A percentile compares a stretch with the other conserved stretches of the same genome.
Evolutionary conservation across 345 rosid genomes (phyloP).

Genomic region (Eucalyptus sp.): DNA sequence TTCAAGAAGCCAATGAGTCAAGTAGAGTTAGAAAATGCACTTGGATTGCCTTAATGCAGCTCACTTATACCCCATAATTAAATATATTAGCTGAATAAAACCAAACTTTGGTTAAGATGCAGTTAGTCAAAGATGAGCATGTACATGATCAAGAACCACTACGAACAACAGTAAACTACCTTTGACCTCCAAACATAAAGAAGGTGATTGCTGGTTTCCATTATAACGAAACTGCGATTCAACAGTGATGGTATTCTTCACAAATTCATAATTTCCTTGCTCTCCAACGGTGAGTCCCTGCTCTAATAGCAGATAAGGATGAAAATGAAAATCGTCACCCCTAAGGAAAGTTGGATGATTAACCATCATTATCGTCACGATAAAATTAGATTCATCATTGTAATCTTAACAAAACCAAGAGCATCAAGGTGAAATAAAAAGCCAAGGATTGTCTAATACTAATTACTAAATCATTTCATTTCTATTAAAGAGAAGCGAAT

Average conservation of each 20-base stretch:
- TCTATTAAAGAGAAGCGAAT: not conserved
- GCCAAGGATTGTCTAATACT: not conserved
- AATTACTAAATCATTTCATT: not conserved
- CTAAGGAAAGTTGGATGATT: not conserved
- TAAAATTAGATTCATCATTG: not conserved
- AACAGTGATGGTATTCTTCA: not conserved
- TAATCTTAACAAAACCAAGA: not conserved
- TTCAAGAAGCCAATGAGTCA: not conserved
- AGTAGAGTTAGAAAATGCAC: not conserved
- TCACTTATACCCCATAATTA: not conserved
- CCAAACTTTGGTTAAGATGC: not conserved
- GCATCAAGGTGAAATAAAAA: not conserved
- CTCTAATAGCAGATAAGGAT: slow-evolving; percentile 28
- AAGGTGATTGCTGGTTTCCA: not conserved
- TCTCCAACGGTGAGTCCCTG: slow-evolving; percentile 13
- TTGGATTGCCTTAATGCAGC: not conserved
- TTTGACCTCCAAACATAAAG: not conserved
- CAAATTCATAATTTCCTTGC: slow-evolving; percentile 12
- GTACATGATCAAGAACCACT: not conserved
- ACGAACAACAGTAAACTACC: not conserved
- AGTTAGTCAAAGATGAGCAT: not conserved
- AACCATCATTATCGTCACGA: not conserved
- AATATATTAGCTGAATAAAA: not conserved
- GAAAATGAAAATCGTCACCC: not conserved
- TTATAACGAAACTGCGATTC: not conserved